Percentiles rank a stretch among this genome's conserved stretches.
Conservation (phyloP, 129 eudicot species). For the Saposhnikovia divaricata region DNA sequence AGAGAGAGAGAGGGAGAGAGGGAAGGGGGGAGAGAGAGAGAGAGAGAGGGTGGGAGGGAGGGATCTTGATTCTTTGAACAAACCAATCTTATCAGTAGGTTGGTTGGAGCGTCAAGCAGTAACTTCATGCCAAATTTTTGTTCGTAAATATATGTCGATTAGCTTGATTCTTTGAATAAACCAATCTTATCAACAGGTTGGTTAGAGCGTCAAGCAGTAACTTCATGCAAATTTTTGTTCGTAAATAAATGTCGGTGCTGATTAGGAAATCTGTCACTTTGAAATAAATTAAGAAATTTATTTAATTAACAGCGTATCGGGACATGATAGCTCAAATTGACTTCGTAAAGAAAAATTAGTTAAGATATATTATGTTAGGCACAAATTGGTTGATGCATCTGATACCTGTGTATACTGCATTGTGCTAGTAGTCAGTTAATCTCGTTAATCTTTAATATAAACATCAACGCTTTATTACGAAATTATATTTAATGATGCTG, state of each 20-base stretch:
- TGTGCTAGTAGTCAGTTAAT: background rate
- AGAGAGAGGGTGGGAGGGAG: too few species aligned
- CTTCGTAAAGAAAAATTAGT: background rate
- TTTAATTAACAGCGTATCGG: background rate
- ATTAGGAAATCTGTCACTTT: background rate
- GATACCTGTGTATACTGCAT: background rate
- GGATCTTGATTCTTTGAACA: background rate
- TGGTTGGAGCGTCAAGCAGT: too few species aligned
- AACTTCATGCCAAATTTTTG: too few species aligned
- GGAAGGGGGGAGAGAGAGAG: background rate
- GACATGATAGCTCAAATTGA: background rate
- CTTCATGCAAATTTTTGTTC: too few species aligned
- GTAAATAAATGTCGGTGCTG: background rate
- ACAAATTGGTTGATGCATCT: background rate
- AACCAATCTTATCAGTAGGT: too few species aligned
- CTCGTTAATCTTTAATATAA: background rate
- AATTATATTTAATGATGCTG: constrained; percentile 4
- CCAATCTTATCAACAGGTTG: too few species aligned
- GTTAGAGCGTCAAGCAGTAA: too few species aligned
- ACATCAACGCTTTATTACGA: background rate
- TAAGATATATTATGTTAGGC: background rate
- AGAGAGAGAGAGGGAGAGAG: background rate
- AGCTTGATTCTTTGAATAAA: background rate
- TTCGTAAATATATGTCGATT: background rate
- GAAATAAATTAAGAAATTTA: background rate